Percentiles rank a stretch among this genome's conserved stretches.
These are phyloP conservation scores for Pezicula carpinea DNA, from an alignment of 2,329 filamentous ascomycete species.

Conservation along the genomic window DNA sequence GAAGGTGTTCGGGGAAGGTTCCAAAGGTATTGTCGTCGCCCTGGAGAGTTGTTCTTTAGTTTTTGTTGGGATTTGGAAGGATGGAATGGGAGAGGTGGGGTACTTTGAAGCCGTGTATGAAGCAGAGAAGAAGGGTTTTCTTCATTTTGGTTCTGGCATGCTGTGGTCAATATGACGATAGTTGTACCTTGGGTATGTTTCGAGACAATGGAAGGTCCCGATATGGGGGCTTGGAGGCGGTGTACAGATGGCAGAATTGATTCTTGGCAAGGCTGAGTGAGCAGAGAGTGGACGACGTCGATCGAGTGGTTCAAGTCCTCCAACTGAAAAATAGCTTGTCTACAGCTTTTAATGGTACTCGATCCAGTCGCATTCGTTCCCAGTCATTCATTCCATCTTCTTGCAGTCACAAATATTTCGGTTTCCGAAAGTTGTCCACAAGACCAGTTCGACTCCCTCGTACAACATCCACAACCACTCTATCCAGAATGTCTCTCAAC, in stretches of 20 bases:
- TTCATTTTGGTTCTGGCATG: constrained; percentile 48
- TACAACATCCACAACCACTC: background rate
- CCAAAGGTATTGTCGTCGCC: constrained; percentile 77
- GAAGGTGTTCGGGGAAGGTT: constrained; percentile 68
- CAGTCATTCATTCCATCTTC: too few species aligned
- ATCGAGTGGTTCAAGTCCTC: too few species aligned
- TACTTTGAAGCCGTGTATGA: constrained; percentile 86
- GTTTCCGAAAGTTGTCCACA: background rate
- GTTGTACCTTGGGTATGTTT: background rate
- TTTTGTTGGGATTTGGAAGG: background rate
- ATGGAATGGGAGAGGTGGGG: constrained; percentile 2
- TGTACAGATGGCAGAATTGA: background rate
- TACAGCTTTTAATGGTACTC: too few species aligned
- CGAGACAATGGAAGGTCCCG: background rate
- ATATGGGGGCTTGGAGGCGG: background rate
- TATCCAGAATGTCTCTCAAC: background rate
- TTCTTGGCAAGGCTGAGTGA: background rate
- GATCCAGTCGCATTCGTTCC: too few species aligned
- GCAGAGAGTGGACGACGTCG: too few species aligned
- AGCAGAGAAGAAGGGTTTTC: constrained; percentile 76
- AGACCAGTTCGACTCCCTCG: too few species aligned
- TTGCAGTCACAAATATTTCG: too few species aligned
- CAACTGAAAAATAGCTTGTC: too few species aligned
- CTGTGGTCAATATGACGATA: background rate
- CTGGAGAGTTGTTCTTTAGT: constrained; percentile 32